A percentile compares a stretch with the other conserved stretches of the same genome.
Conservation (phyloP, 495 filamentous ascomycete genomes). For the Margaritispora aquatica region DNA sequence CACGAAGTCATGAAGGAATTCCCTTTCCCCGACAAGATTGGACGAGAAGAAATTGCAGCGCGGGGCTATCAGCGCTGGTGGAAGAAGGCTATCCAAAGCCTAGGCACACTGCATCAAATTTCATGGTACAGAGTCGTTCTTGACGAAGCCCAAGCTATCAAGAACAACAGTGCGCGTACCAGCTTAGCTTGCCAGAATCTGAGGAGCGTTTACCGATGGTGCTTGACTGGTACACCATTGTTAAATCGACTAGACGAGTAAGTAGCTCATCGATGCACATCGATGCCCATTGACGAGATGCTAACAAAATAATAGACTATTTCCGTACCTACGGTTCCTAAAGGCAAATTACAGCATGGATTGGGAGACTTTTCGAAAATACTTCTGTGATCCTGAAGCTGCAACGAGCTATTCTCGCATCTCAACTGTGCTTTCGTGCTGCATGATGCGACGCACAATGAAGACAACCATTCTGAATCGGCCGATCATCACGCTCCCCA, state of each 20-base stretch:
- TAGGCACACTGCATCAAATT: conserved; percentile 50
- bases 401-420: conserved; percentile 33
- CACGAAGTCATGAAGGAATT: conserved; percentile 35
- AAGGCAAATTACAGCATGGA: conserved; percentile 36
- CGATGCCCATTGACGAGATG: too few relatives aligned
- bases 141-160: conserved; percentile 77
- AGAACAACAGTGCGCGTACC: conserved; percentile 43
- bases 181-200: conserved; percentile 49
- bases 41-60: not conserved
- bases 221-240: conserved; percentile 56
- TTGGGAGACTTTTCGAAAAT: conserved; percentile 38
- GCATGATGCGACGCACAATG: conserved; percentile 51
- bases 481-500: conserved; percentile 51
- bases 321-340: conserved; percentile 56
- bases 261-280: too few relatives aligned
- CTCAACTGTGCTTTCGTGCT: conserved; percentile 30
- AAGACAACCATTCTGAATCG: conserved; percentile 43
- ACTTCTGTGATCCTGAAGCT: conserved; percentile 35
- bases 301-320: conserved; percentile 40
- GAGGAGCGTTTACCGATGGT: conserved; percentile 49
- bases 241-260: conserved; percentile 34
- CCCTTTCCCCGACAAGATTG: conserved; percentile 15
- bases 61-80: conserved; percentile 13
- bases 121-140: conserved; percentile 94
- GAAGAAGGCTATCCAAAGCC: conserved; percentile 66